These are phyloP conservation scores for Leucocoprinus leucothites DNA, from an alignment of 768 basidiomycete genomes.

Conservation along the genomic window DNA sequence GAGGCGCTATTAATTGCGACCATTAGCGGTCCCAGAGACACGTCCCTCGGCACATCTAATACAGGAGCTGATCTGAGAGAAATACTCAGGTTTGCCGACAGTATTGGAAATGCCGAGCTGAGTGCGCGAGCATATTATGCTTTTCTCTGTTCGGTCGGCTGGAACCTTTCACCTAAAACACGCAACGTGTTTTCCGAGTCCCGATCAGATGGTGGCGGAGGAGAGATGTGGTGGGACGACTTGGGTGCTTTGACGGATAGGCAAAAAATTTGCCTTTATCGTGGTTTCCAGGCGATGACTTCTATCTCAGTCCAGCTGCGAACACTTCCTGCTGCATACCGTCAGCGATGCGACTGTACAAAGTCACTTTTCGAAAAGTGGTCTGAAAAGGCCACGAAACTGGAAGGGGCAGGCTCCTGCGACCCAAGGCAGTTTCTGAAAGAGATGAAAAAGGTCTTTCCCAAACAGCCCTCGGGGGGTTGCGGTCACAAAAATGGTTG, in stretches of 20 bases:
- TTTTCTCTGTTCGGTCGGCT: neutral
- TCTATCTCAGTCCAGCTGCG: neutral
- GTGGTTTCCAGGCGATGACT: neutral
- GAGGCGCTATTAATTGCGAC: no score
- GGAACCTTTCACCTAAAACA: neutral
- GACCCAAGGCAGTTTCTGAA: no score
- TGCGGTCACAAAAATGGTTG: no score
- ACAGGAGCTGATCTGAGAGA: neutral
- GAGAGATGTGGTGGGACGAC: neutral
- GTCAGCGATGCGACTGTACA: no score
- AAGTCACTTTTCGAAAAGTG: no score
- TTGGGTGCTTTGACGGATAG: neutral
- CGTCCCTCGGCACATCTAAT: no score
- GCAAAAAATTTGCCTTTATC: neutral
- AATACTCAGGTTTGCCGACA: neutral
- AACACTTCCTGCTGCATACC: no score
- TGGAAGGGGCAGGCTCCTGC: no score
- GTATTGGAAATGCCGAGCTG: neutral
- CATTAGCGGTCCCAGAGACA: no score
- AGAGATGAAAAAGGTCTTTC: no score
- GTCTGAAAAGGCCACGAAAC: no score
- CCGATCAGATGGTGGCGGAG: neutral
- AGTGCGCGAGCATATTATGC: neutral
- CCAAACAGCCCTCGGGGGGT: no score
- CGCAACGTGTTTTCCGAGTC: neutral